Evolutionary conservation across 2,329 filamentous ascomycete species (phyloP).

Genomic region (Saccharata proteae): DNA sequence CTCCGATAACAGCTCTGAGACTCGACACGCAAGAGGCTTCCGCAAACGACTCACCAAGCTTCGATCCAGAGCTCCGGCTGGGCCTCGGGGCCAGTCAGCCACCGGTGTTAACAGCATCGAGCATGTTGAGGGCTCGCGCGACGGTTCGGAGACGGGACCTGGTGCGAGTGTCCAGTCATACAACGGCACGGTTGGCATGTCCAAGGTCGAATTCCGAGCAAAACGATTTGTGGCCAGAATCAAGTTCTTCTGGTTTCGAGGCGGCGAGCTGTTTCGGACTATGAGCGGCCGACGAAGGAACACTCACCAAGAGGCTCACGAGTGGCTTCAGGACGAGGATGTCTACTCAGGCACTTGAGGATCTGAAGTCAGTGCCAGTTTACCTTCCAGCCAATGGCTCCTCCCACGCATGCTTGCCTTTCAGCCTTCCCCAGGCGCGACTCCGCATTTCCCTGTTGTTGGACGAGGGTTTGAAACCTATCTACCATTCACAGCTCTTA

Average conservation of each 20-base stretch:
- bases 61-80: constrained; percentile 12
- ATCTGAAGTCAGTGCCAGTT: too few species aligned
- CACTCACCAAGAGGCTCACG: constrained; percentile 7
- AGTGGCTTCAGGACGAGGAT: constrained; percentile 8
- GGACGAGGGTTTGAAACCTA: too few species aligned
- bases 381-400: too few species aligned
- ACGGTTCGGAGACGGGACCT: not conserved
- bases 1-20: constrained; percentile 24
- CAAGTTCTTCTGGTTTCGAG: constrained; percentile 21
- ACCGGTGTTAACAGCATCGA: not conserved
- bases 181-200: constrained; percentile 23
- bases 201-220: constrained; percentile 27
- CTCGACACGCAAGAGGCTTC: constrained; percentile 14
- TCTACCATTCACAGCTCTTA: too few species aligned
- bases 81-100: constrained; percentile 10
- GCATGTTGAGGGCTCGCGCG: not conserved
- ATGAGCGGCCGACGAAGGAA: constrained; percentile 13
- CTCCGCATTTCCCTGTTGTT: too few species aligned
- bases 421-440: too few species aligned
- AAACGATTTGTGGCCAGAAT: constrained; percentile 28
- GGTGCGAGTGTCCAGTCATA: constrained; percentile 4
- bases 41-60: constrained; percentile 23
- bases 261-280: constrained; percentile 13
- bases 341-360: constrained; percentile 5
- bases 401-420: too few species aligned